Evolutionary conservation across 169 alveolate genomes (phyloP).

Genomic region (Plasmodium vivax): DNA sequence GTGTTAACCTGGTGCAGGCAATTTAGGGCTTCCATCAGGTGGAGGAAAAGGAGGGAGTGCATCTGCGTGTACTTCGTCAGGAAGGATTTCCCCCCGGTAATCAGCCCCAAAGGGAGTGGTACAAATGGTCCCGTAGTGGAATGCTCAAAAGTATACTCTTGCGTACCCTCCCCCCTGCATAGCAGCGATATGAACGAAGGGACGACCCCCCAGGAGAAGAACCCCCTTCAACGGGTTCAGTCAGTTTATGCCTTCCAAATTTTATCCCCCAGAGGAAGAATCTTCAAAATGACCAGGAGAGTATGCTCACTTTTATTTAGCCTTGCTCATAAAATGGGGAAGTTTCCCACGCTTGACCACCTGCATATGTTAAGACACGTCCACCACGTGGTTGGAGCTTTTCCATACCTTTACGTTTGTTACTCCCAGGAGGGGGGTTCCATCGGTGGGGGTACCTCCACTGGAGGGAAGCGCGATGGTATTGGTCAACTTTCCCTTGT

Average conservation of each 20-base stretch:
- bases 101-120: background rate
- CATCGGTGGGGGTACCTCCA: background rate
- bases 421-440: background rate
- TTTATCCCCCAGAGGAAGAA: background rate
- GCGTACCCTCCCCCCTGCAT: background rate
- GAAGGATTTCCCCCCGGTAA: background rate
- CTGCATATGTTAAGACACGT: constrained; percentile 19
- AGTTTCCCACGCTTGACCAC: background rate
- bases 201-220: background rate
- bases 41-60: background rate
- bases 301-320: background rate
- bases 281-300: background rate
- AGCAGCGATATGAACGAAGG: background rate
- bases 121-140: background rate
- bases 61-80: constrained; percentile 9
- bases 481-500: background rate
- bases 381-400: background rate
- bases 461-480: background rate
- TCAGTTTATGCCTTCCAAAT: constrained; percentile 9
- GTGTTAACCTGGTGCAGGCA: constrained; percentile 21
- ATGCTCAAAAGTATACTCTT: background rate
- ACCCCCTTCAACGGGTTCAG: background rate
- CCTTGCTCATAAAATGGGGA: constrained; percentile 15
- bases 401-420: constrained; percentile 29
- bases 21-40: background rate